Evolutionary conservation across 2,329 filamentous ascomycete species (phyloP).

Genomic region (Aspergillus sp.): DNA sequence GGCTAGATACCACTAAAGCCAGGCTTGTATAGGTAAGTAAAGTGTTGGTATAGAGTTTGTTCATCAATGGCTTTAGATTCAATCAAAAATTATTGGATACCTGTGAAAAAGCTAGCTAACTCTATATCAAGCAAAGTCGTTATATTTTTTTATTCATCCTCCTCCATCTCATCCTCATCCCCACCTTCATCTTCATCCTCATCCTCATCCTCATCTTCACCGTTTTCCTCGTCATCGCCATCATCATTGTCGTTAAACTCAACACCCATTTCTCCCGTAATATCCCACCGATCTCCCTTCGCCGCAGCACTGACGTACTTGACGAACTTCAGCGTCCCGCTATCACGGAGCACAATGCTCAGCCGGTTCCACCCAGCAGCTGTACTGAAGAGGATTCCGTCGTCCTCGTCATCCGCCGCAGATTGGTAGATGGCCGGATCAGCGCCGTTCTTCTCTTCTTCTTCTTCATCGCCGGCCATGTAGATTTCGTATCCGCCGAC

Average conservation of each 20-base stretch:
- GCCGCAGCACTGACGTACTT: slow-evolving; percentile 89
- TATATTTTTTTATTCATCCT: slow-evolving; percentile 9
- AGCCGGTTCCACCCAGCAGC: slow-evolving; percentile 83
- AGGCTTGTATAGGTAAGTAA: not conserved
- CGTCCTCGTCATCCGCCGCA: slow-evolving; percentile 66
- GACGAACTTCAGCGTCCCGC: slow-evolving; percentile 84
- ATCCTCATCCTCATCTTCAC: slow-evolving; percentile 13
- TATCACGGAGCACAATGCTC: slow-evolving; percentile 84
- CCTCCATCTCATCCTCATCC: slow-evolving; percentile 11
- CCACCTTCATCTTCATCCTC: slow-evolving; percentile 6
- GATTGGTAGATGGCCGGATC: slow-evolving; percentile 76
- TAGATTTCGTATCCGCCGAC: slow-evolving; percentile 67
- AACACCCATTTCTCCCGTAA: slow-evolving; percentile 76
- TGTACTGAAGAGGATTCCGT: slow-evolving; percentile 68
- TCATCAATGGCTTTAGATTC: not conserved
- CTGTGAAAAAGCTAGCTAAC: not conserved
- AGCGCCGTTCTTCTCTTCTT: slow-evolving; percentile 2
- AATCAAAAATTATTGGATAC: not conserved
- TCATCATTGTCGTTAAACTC: slow-evolving; percentile 55
- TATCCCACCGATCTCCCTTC: slow-evolving; percentile 88
- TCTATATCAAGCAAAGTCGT: not conserved
- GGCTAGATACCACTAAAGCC: too few relatives aligned
- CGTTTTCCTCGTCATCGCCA: slow-evolving; percentile 27
- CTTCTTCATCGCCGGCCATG: slow-evolving; percentile 77
- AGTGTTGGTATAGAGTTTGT: not conserved